Evolutionary conservation across 306 rosid genomes (phyloP).

Genomic region (Citrullus mucosospermus): DNA sequence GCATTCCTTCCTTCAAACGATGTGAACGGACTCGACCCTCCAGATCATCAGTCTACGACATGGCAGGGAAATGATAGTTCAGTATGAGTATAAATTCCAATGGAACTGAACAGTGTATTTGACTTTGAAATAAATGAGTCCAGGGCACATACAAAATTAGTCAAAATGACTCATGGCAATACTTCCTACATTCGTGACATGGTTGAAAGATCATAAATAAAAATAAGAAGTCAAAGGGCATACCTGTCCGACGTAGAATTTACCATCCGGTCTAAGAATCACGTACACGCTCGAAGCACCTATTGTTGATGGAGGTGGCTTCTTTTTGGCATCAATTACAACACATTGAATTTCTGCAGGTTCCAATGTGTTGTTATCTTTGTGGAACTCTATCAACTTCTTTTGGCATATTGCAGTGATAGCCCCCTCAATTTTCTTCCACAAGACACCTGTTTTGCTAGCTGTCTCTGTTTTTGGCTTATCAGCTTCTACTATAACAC

Average conservation of each 20-base stretch:
- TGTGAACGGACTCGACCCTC: constrained; percentile 58
- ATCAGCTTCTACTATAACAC: constrained; percentile 11
- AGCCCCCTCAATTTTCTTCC: constrained; percentile 48
- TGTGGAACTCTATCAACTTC: constrained; percentile 37
- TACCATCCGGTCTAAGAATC: constrained; percentile 64
- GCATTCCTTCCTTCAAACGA: constrained; percentile 68
- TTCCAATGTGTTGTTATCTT: constrained; percentile 16
- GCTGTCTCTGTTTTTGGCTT: constrained; percentile 13
- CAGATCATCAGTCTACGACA: constrained; percentile 66
- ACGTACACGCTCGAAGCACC: constrained; percentile 88
- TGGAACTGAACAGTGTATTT: not conserved
- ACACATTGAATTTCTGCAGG: constrained; percentile 36
- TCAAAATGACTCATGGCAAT: not conserved
- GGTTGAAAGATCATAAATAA: not conserved
- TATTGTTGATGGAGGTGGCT: constrained; percentile 80
- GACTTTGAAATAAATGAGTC: not conserved
- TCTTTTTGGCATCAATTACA: constrained; percentile 46
- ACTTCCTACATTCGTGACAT: not conserved
- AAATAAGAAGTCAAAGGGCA: not conserved
- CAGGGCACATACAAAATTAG: not conserved
- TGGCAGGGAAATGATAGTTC: not conserved
- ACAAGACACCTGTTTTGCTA: constrained; percentile 25
- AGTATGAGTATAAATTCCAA: not conserved
- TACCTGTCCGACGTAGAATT: constrained; percentile 85
- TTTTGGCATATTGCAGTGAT: constrained; percentile 53